Conservation (phyloP, 306 rosid species). For the Rubus idaeus region DNA sequence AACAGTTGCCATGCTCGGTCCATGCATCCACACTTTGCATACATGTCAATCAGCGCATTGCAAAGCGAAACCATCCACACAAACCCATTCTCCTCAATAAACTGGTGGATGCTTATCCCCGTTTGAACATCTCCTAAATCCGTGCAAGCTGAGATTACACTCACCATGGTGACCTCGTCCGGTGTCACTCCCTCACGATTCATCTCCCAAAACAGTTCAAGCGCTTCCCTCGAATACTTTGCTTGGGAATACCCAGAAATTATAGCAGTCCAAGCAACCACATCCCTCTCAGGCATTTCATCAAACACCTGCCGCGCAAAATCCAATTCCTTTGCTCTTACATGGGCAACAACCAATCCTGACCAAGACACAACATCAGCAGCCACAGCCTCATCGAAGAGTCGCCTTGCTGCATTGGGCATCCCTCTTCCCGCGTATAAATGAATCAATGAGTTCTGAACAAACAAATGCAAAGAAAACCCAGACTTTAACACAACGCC, state of each 20-base stretch:
- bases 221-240: conserved; percentile 42
- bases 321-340: conserved; percentile 47
- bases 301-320: conserved; percentile 43
- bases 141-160: conserved; percentile 56
- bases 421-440: conserved; percentile 46
- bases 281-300: conserved; percentile 67
- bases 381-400: conserved; percentile 44
- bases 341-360: conserved; percentile 54
- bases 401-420: conserved; percentile 35
- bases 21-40: conserved; percentile 63
- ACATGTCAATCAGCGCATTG: conserved; percentile 59
- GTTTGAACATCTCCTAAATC: conserved; percentile 43
- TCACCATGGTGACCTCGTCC: conserved; percentile 60
- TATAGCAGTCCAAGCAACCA: conserved; percentile 59
- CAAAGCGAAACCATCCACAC: conserved; percentile 58
- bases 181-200: conserved; percentile 39
- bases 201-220: conserved; percentile 57
- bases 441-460: conserved; percentile 53
- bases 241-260: conserved; percentile 50
- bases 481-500: conserved; percentile 51
- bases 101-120: conserved; percentile 47
- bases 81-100: conserved; percentile 45
- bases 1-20: conserved; percentile 50
- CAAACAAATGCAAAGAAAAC: conserved; percentile 43
- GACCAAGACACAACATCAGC: conserved; percentile 67